Percentiles rank a stretch among this genome's conserved stretches.
These are phyloP conservation scores for Neopestalotiopsis sp. DNA, from an alignment of 2,329 filamentous ascomycete genomes.

Conservation along the genomic window DNA sequence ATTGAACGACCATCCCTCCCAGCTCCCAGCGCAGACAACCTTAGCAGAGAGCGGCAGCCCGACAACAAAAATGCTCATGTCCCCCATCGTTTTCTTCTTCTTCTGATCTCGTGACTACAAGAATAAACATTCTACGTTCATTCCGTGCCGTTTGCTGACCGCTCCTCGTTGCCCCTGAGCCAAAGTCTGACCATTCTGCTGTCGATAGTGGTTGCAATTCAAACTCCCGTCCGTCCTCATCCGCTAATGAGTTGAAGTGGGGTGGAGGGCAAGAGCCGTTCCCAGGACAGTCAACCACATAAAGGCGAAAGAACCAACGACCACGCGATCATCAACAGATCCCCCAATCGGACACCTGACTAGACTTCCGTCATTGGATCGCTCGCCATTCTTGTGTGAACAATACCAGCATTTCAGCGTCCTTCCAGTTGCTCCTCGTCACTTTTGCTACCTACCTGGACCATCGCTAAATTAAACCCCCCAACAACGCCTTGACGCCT, in stretches of 20 bases:
- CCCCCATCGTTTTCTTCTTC: neutral
- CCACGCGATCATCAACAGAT: conserved; percentile 19
- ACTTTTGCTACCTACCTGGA: neutral
- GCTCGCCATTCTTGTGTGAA: conserved; percentile 13
- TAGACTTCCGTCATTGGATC: conserved; percentile 19
- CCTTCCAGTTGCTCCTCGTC: neutral
- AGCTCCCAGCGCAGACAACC: neutral
- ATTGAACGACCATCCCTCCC: neutral
- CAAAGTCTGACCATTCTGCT: neutral
- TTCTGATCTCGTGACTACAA: conserved; percentile 1
- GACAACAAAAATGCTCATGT: neutral
- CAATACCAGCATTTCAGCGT: neutral
- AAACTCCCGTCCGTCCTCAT: conserved; percentile 4
- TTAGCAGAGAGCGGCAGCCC: neutral
- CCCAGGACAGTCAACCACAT: conserved; percentile 13
- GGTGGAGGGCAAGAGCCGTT: conserved; percentile 3
- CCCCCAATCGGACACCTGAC: conserved; percentile 19
- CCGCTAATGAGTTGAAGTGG: neutral
- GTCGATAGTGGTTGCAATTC: neutral
- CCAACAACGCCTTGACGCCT: neutral
- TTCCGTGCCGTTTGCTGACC: neutral
- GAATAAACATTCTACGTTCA: neutral
- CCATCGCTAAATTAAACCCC: neutral
- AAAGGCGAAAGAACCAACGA: neutral
- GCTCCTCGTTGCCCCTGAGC: neutral